These are phyloP conservation scores for Tolypocladium guangdongense DNA, from an alignment of 2,329 filamentous ascomycete species.

Conservation along the genomic window DNA sequence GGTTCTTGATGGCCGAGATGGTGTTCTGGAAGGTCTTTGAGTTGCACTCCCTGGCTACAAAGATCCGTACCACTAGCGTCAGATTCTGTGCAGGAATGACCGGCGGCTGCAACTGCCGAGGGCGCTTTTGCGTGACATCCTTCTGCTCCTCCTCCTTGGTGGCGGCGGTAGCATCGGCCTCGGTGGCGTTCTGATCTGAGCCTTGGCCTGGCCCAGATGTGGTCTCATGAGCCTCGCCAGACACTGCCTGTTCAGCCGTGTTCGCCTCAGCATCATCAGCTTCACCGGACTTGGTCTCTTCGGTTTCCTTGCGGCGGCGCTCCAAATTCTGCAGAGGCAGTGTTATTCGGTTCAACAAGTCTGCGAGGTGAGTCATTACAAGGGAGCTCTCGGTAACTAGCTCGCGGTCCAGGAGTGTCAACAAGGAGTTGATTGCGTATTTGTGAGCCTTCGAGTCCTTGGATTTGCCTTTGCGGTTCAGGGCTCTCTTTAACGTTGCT, in stretches of 20 bases:
- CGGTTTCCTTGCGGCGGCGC: conserved; percentile 69
- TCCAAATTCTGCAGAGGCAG: conserved; percentile 72
- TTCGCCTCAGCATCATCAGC: conserved; percentile 26
- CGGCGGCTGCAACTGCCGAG: conserved; percentile 62
- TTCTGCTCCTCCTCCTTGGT: conserved; percentile 23
- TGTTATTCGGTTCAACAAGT: conserved; percentile 79
- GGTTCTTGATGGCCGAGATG: conserved; percentile 94
- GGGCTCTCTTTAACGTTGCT: conserved; percentile 63
- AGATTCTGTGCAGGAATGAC: conserved; percentile 83
- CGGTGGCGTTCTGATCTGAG: conserved; percentile 10
- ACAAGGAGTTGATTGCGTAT: conserved; percentile 83
- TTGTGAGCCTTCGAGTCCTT: conserved; percentile 78
- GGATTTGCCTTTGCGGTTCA: conserved; percentile 74
- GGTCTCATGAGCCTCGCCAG: conserved; percentile 6
- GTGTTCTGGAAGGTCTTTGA: conserved; percentile 98
- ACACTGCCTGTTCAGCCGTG: conserved; percentile 8
- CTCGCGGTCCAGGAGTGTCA: conserved; percentile 82
- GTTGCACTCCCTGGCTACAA: conserved; percentile 91
- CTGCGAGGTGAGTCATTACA: conserved; percentile 89
- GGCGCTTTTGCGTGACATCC: conserved; percentile 33
- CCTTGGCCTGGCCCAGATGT: conserved; percentile 16
- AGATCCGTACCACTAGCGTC: conserved; percentile 88
- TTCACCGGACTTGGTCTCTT: conserved; percentile 35
- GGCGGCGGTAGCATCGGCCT: conserved; percentile 11
- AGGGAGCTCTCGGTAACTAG: conserved; percentile 94